These are phyloP conservation scores for Ustilago vetiveriae DNA, from an alignment of 1,284 basidiomycete species.

Conservation along the genomic window DNA sequence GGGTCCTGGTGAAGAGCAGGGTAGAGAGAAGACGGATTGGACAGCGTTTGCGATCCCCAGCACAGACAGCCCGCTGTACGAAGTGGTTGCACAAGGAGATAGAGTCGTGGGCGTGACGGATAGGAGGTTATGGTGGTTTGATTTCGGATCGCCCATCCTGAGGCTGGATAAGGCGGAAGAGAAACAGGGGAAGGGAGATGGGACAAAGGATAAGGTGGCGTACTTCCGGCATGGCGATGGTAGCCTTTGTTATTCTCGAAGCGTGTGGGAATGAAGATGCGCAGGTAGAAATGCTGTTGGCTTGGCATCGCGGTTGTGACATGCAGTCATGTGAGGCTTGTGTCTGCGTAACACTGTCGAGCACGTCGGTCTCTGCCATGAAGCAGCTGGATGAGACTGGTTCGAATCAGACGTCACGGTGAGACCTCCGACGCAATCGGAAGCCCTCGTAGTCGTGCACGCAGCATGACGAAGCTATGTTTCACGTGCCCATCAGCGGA, in stretches of 20 bases:
- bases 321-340: too few relatives aligned
- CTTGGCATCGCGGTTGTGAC: too few relatives aligned
- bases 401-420: too few relatives aligned
- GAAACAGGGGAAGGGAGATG: not conserved
- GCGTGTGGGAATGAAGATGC: too few relatives aligned
- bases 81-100: slow-evolving; percentile 12
- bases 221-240: slow-evolving; percentile 18
- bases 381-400: too few relatives aligned
- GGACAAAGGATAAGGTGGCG: slow-evolving; percentile 5
- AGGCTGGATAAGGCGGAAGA: not conserved
- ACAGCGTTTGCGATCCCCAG: slow-evolving; percentile 28
- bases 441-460: too few relatives aligned
- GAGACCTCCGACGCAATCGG: too few relatives aligned
- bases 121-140: slow-evolving; percentile 31
- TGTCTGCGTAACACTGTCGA: too few relatives aligned
- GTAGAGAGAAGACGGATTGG: slow-evolving; percentile 13
- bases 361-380: too few relatives aligned
- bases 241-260: slow-evolving; percentile 2
- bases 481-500: too few relatives aligned
- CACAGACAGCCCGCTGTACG: slow-evolving; percentile 32
- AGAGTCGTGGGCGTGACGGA: slow-evolving; percentile 34
- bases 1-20: not conserved
- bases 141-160: slow-evolving; percentile 22
- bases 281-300: too few relatives aligned
- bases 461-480: too few relatives aligned